Conservation (phyloP, 2,329 filamentous ascomycete species). For the Hymenoscyphus scutula region DNA sequence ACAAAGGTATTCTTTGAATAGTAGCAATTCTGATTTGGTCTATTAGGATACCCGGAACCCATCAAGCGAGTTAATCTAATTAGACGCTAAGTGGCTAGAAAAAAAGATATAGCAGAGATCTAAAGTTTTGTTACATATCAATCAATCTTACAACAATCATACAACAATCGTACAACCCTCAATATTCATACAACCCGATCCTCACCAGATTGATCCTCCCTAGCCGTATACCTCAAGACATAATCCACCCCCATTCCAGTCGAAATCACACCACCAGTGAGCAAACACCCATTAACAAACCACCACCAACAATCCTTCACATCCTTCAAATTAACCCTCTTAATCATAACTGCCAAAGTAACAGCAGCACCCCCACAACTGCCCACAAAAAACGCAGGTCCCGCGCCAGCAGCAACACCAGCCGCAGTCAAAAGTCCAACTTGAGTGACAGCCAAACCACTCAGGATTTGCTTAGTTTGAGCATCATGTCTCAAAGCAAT, state of each 20-base stretch:
- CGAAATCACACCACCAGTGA: slow-evolving; percentile 63
- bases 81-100: too few relatives aligned
- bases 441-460: slow-evolving; percentile 67
- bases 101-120: neutral
- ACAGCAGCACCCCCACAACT: slow-evolving; percentile 64
- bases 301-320: slow-evolving; percentile 73
- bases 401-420: slow-evolving; percentile 64
- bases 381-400: slow-evolving; percentile 65
- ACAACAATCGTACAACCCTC: neutral
- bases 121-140: neutral
- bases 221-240: slow-evolving; percentile 46
- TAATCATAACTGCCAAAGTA: slow-evolving; percentile 65
- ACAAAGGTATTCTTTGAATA: too few relatives aligned
- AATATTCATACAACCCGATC: neutral
- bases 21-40: too few relatives aligned
- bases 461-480: slow-evolving; percentile 73
- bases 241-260: slow-evolving; percentile 60
- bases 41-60: too few relatives aligned
- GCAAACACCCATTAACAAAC: slow-evolving; percentile 70
- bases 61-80: too few relatives aligned
- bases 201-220: neutral
- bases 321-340: slow-evolving; percentile 61
- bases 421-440: slow-evolving; percentile 67
- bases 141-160: too few relatives aligned
- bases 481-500: slow-evolving; percentile 78